These are phyloP conservation scores for Lepidium africanum DNA, from an alignment of 345 rosid genomes.

Conservation along the genomic window DNA sequence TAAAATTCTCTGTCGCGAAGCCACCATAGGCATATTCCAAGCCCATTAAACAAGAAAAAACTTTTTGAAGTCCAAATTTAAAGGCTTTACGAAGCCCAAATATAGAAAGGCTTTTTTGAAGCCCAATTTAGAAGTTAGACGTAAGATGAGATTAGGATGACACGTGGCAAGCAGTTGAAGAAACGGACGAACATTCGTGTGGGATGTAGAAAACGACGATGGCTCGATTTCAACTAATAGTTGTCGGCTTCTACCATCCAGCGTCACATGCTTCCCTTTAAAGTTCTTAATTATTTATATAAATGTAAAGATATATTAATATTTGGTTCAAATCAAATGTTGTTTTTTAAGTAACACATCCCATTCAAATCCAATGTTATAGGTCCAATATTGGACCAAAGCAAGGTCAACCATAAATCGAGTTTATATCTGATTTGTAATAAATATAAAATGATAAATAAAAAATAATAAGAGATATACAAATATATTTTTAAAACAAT, in stretches of 20 bases:
- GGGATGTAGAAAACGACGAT: constrained; percentile 24
- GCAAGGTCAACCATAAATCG: constrained; percentile 17
- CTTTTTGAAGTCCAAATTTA: too few species aligned
- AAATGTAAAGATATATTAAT: too few species aligned
- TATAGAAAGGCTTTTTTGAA: background rate
- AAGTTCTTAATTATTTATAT: background rate
- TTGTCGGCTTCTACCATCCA: constrained; percentile 29
- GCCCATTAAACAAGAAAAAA: background rate
- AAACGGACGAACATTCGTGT: constrained; percentile 31
- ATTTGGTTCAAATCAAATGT: background rate
- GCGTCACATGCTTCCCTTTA: constrained; percentile 21
- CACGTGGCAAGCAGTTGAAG: constrained; percentile 10
- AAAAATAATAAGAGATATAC: too few species aligned
- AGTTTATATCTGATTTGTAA: background rate
- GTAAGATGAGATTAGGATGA: background rate
- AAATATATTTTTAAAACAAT: too few species aligned
- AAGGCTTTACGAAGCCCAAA: background rate
- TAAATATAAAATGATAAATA: too few species aligned
- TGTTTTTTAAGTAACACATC: background rate
- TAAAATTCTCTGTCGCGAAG: background rate
- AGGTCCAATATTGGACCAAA: background rate
- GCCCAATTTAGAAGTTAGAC: constrained; percentile 3
- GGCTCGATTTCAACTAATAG: constrained; percentile 26
- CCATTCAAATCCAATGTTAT: constrained; percentile 10
- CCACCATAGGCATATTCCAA: background rate